These are phyloP conservation scores for Lactarius sanguifluus DNA, from an alignment of 768 basidiomycete species.

Conservation along the genomic window DNA sequence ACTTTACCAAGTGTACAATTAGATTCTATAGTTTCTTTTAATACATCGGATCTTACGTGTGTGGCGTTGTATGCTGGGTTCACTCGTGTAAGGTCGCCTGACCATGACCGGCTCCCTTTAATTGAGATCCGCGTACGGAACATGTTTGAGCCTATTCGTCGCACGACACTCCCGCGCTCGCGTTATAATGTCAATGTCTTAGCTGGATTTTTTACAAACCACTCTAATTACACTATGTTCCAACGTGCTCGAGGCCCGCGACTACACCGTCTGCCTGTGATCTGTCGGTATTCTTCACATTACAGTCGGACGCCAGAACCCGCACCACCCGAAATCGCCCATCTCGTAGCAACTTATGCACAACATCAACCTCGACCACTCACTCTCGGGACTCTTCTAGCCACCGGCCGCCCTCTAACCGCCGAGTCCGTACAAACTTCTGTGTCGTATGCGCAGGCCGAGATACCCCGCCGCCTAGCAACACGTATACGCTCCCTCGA, in stretches of 20 bases:
- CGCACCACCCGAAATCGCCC: slow-evolving; percentile 51
- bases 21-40: slow-evolving; percentile 37
- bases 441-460: slow-evolving; percentile 69
- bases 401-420: slow-evolving; percentile 73
- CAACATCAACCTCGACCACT: slow-evolving; percentile 65
- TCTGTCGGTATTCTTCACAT: neutral
- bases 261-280: neutral
- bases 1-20: slow-evolving; percentile 92
- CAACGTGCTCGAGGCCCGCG: slow-evolving; percentile 7
- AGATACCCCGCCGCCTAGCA: slow-evolving; percentile 76
- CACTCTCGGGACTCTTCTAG: slow-evolving; percentile 69
- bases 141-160: neutral
- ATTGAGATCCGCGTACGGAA: slow-evolving; percentile 14
- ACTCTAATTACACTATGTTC: slow-evolving; percentile 12
- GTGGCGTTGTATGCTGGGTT: neutral
- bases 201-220: neutral
- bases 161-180: neutral
- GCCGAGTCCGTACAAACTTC: slow-evolving; percentile 69
- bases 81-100: neutral
- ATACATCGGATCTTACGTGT: slow-evolving; percentile 13
- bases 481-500: slow-evolving; percentile 74
- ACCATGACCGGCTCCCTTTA: neutral
- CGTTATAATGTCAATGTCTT: neutral
- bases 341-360: slow-evolving; percentile 62
- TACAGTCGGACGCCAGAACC: slow-evolving; percentile 47